Percentiles rank a stretch among this genome's conserved stretches.
These are phyloP conservation scores for Pseudogymnoascus sp. DNA, from an alignment of 2,329 filamentous ascomycete genomes.

Conservation along the genomic window DNA sequence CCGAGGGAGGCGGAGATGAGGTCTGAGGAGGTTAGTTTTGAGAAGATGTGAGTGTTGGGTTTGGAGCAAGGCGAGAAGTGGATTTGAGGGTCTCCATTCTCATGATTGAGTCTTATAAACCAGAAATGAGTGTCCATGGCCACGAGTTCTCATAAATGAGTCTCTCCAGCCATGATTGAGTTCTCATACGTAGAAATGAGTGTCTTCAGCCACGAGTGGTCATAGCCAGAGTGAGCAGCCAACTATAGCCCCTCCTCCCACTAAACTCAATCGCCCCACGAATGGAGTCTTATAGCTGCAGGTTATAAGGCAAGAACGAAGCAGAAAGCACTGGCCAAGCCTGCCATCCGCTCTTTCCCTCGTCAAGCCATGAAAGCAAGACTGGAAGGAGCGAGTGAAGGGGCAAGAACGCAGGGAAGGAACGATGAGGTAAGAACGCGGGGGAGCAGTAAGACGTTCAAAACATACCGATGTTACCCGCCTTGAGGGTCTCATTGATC, in stretches of 20 bases:
- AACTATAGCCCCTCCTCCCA: background rate
- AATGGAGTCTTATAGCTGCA: background rate
- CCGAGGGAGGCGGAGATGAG: slow-evolving; percentile 54
- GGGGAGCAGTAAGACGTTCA: background rate
- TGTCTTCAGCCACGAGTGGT: background rate
- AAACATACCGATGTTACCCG: slow-evolving; percentile 52
- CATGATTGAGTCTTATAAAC: background rate
- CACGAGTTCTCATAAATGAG: background rate
- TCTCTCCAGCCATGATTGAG: background rate
- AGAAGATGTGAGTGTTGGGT: slow-evolving; percentile 9
- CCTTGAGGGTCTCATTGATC: slow-evolving; percentile 56
- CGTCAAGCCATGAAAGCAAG: background rate
- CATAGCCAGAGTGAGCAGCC: background rate
- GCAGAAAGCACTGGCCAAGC: background rate
- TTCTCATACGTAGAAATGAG: background rate
- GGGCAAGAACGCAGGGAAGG: background rate
- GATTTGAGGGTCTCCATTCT: background rate
- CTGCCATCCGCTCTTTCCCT: background rate
- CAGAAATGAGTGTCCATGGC: background rate
- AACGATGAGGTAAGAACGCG: background rate
- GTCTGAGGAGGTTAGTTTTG: slow-evolving; percentile 36
- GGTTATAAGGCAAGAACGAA: background rate
- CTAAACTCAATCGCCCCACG: background rate
- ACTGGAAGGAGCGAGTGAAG: background rate
- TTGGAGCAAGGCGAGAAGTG: background rate